Evolutionary conservation across 2,329 filamentous ascomycete species (phyloP).

Genomic region (Eutypella sp.): DNA sequence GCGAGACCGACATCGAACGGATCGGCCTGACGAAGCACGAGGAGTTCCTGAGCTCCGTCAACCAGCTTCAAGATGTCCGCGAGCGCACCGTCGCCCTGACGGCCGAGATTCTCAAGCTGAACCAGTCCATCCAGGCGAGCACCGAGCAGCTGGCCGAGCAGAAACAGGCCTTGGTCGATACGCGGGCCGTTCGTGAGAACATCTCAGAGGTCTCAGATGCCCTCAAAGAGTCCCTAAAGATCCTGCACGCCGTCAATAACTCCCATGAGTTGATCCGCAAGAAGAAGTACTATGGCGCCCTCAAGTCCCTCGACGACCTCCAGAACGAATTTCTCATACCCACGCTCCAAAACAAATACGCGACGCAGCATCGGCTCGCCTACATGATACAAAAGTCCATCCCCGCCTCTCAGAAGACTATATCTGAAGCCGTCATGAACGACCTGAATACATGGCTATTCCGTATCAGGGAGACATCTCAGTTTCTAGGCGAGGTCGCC

Average conservation of each 20-base stretch:
- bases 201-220: slow-evolving; percentile 90
- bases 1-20: slow-evolving; percentile 86
- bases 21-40: slow-evolving; percentile 96
- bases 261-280: slow-evolving; percentile 86
- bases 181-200: slow-evolving; percentile 85
- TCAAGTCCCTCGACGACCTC: slow-evolving; percentile 90
- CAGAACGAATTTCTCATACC: slow-evolving; percentile 87
- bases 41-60: slow-evolving; percentile 90
- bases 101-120: slow-evolving; percentile 84
- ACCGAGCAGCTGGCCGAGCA: slow-evolving; percentile 92
- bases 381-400: slow-evolving; percentile 96
- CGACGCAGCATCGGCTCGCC: slow-evolving; percentile 90
- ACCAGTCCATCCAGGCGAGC: slow-evolving; percentile 90
- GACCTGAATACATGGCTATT: slow-evolving; percentile 97
- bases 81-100: slow-evolving; percentile 87
- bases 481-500: slow-evolving; percentile 91
- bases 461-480: slow-evolving; percentile 89
- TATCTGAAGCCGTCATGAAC: slow-evolving; percentile 94
- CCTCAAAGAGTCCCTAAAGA: slow-evolving; percentile 84
- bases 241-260: slow-evolving; percentile 87
- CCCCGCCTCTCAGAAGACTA: slow-evolving; percentile 83
- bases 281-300: slow-evolving; percentile 92
- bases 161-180: slow-evolving; percentile 91
- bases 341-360: slow-evolving; percentile 72
- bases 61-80: slow-evolving; percentile 85